phyloP scores from a whole-genome alignment of 495 filamentous ascomycete genomes.

The Oidiodendron maius region DNA sequence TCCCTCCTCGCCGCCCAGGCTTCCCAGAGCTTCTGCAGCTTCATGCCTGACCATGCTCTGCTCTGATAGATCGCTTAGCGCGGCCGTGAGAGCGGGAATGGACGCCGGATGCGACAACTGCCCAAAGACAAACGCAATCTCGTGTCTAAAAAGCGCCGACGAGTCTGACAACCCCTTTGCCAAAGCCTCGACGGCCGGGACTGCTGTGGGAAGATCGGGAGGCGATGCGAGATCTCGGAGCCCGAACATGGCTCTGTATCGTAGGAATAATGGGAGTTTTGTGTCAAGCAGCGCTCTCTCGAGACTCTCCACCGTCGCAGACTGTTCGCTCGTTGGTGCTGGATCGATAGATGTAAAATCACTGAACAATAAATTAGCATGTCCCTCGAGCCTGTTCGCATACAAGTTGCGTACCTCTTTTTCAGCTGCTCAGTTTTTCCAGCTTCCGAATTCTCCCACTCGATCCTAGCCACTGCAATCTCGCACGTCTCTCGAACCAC shows the following conservation, averaged over 20 bases:
- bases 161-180: constrained; percentile 82
- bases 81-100: constrained; percentile 77
- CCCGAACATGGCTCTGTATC: constrained; percentile 97
- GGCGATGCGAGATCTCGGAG: constrained; percentile 90
- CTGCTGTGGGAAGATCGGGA: constrained; percentile 79
- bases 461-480: constrained; percentile 87
- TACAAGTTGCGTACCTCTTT: constrained; percentile 54
- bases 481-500: constrained; percentile 95
- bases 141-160: constrained; percentile 94
- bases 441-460: constrained; percentile 80
- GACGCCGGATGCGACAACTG: constrained; percentile 94
- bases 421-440: constrained; percentile 67
- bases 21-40: constrained; percentile 95
- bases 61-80: constrained; percentile 73
- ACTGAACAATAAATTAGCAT: constrained; percentile 45
- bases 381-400: too few relatives aligned
- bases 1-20: constrained; percentile 86
- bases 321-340: constrained; percentile 68
- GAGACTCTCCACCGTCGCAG: constrained; percentile 62
- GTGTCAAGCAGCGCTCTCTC: constrained; percentile 74
- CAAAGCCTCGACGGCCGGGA: constrained; percentile 75
- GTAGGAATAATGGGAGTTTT: constrained; percentile 72
- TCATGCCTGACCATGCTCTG: constrained; percentile 96
- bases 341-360: constrained; percentile 95
- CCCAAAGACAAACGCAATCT: constrained; percentile 97